Base-by-base conservation (phyloP, 768 basidiomycete genomes). In the Kondoa subrosea region DNA sequence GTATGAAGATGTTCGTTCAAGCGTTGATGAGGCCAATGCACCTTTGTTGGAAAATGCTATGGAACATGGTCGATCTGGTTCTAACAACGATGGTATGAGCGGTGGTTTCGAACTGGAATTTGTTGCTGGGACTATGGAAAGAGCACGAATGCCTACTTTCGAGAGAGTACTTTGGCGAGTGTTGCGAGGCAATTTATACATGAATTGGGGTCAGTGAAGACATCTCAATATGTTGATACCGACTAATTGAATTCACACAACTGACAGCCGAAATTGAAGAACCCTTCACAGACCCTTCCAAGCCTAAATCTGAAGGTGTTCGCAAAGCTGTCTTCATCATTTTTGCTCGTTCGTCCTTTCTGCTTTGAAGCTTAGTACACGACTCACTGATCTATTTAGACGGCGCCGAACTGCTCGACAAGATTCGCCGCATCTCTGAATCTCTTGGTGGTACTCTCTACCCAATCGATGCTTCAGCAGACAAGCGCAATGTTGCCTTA, bases 241-340 rank as follows among this genome's bases (percentile, higher is more conserved):
- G 50, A 27, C 29, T 64, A n/a, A 16, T 3, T 68, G 33, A 50
- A 15, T 15, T 14, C 58, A 29, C 16, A 31, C 57, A 25, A 4
- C 21, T 34, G 14, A 14, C 17, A 32, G 89, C 86, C 66, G 92
- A 97, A 78, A 97, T 99, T 72, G 82, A 83, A 50, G 89, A 93
- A 72, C 87, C 90, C 3, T 95, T 97, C 74, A 81, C 90, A 67
- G 90, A 97, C 75, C 87, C 91, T 16, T 82, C 81, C 26, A 88
- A 64, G 26, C 50, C 72, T 62, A 60, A 70, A 68, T 57, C 69
- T 65, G 65, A 71, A 92, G 79, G 88, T 87, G 26, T 75, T 2
- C 84, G 88, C 80, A 99, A 97, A 83, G 91, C 96, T 74, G 95
- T 97, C 56, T 99, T 99, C 80, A 93, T 99, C 79, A 97, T 99